Base-by-base conservation (phyloP, 768 basidiomycete species). In the Cantharellus anzutake region DNA sequence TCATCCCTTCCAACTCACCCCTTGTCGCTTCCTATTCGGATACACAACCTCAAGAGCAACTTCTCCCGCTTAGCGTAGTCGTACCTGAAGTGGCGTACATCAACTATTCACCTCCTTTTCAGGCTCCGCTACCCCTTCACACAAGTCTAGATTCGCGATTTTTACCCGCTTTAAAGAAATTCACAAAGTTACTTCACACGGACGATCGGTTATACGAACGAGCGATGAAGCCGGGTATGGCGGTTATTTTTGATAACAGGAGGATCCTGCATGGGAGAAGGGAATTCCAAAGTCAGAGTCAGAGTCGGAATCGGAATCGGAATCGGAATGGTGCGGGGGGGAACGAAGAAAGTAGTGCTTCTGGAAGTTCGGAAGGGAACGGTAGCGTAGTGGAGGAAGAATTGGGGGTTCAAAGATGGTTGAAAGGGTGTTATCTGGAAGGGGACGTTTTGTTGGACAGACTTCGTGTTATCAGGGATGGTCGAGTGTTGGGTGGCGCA, bases 41-140 rank as follows among this genome's bases (percentile, higher is more conserved):
- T 16, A 35, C 56, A 16, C 38, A 14, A 11, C 44, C 44, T 11
- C 44, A 48, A 29, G 41, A 51, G 34, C 7, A 4, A 48, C 16
- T 42, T 41, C 20, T 29, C 20, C 20, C 20, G 20, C 20, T 29
- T 29, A 29, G 20, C 20, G 20, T 29, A 29, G 20, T 29, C 20
- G 20, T 29, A 29, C 67, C 65, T 4, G 60, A 66, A 4, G 76
- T 94, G 64, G 70, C 72, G 51, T 76, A 83, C 61, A 78, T 97
- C 66, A 97, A 92, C 71, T 97, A 94, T 70, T 84, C 86, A 1
- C 94, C 94, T 0, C 93, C 92, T 0, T 98, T 97, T 77, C 91
- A 94, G 71, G 91, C 85, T 0, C 84, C 88, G 0, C 73, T 91
- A 4, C 73, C 76, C 0, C 67, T 77, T 20, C 66, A 70, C 40